These are phyloP conservation scores for Tylopilus sp. DNA, from an alignment of 1,284 basidiomycete genomes.

Conservation along the genomic window DNA sequence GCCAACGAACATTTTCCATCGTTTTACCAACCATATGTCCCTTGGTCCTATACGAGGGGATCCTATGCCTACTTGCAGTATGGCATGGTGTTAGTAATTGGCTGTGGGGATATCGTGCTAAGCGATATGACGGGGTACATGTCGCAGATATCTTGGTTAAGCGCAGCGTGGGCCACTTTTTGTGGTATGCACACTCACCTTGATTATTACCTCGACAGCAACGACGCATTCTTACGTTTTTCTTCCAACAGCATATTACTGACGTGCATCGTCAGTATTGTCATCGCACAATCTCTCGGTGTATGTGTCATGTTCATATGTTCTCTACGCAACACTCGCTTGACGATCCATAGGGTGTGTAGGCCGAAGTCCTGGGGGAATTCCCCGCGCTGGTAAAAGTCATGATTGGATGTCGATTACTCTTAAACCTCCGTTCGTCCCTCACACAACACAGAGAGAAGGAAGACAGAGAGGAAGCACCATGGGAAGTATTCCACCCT, in stretches of 20 bases:
- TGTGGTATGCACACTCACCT: conserved; percentile 25
- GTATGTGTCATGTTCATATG: conserved; percentile 5
- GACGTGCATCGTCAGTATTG: conserved; percentile 9
- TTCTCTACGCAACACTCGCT: too few species aligned
- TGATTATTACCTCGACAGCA: not conserved
- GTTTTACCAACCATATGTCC: conserved; percentile 24
- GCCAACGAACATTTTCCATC: conserved; percentile 14
- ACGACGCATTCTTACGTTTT: not conserved
- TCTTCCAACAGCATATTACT: conserved; percentile 23
- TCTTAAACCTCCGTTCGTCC: conserved; percentile 21
- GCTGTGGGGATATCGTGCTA: conserved; percentile 11
- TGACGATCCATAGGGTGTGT: conserved; percentile 8
- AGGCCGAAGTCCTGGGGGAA: conserved; percentile 16
- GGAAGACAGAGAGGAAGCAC: not conserved
- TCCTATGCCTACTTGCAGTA: conserved; percentile 27
- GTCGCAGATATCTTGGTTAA: conserved; percentile 25
- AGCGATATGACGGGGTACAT: conserved; percentile 1
- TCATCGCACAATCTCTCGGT: conserved; percentile 19
- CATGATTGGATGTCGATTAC: conserved; percentile 24
- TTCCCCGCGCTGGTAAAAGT: conserved; percentile 19
- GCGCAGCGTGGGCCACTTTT: conserved; percentile 29
- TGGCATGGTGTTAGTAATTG: conserved; percentile 24
- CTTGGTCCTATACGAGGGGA: conserved; percentile 19
- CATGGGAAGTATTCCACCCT: not conserved
- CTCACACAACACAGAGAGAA: not conserved